These are phyloP conservation scores for Pyrenopolyporus hunteri DNA, from an alignment of 495 filamentous ascomycete genomes.

Conservation along the genomic window DNA sequence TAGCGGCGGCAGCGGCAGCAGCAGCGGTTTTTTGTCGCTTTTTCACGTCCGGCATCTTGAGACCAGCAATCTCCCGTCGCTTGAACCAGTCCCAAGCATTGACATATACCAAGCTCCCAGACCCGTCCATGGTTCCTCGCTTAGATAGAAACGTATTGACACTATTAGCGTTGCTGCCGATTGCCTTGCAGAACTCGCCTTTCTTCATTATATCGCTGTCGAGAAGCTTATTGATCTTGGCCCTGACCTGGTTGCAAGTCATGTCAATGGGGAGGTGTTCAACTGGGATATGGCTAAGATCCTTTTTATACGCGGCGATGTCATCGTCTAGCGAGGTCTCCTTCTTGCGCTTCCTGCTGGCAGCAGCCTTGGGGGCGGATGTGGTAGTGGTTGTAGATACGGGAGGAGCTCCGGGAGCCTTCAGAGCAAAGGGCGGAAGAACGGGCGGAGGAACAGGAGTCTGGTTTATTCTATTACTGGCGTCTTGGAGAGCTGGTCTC, in stretches of 20 bases:
- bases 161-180: conserved; percentile 43
- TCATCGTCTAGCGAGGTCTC: conserved; percentile 24
- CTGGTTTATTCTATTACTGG: conserved; percentile 13
- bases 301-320: conserved; percentile 25
- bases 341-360: conserved; percentile 47
- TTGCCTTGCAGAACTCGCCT: conserved; percentile 50
- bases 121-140: conserved; percentile 44
- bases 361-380: not conserved
- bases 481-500: conserved; percentile 16
- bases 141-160: conserved; percentile 49
- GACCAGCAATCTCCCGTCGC: conserved; percentile 40
- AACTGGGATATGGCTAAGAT: conserved; percentile 30
- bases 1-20: not conserved
- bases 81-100: conserved; percentile 46
- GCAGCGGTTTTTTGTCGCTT: conserved; percentile 41
- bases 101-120: conserved; percentile 30
- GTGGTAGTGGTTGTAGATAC: not conserved
- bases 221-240: conserved; percentile 51
- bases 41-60: conserved; percentile 41
- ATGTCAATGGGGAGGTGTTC: conserved; percentile 36
- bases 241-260: conserved; percentile 50
- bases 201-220: conserved; percentile 55
- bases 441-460: not conserved
- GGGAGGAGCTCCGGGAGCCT: not conserved
- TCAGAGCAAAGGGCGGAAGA: not conserved